Evolutionary conservation across 768 basidiomycete species (phyloP), one percentile per base, ranked within the genome.

Genomic region (Rhodotorula paludigena): DNA sequence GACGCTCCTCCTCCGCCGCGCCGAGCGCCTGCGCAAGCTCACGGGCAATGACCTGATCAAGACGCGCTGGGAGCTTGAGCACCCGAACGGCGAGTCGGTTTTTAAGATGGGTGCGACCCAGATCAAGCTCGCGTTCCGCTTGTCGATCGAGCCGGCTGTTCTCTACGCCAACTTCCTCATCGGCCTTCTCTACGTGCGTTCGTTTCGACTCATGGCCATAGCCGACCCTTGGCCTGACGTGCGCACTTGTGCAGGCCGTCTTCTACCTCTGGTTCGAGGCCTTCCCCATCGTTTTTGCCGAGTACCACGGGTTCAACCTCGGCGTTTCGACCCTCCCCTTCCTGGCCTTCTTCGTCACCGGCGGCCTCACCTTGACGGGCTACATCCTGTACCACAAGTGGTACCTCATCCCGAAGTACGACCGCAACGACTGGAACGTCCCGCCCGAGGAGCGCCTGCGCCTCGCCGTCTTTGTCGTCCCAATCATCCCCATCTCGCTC

Each of bases 1-100:
- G 18, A 80, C 74, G 30, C 78, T 80, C 69, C 77, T 80, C 48
- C 69, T 74, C 56, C 72, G 75, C 16, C 79, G 80, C 21, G 80
- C 80, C 15, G 57, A 71, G 15, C 74, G 80, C 16, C 75, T 80
- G 7, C 75, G 80, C 25, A 76, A 76, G 44, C 67, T 78, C 28
- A 80, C 79, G 12, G 77, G 78, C 20, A 80, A 80, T 77, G 23
- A 71, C 12, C 58, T 75, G 14, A 68, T 79, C 57, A 56, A 44
- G 45, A 74, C 77, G 15, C 63, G 73, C 30, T 65, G 63, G 28
- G 79, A 80, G 67, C 64, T 78, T 51, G 75, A 78, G 7, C 57
- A 73, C 32, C 42, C 61, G 25, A 44, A 57, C 18, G 23, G 25
- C 60, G 65, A 32, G 25, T 57, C 53, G 15, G 9, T 66, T 25